Base-by-base conservation (phyloP, 1,284 basidiomycete species). In the Earliella scabrosa region DNA sequence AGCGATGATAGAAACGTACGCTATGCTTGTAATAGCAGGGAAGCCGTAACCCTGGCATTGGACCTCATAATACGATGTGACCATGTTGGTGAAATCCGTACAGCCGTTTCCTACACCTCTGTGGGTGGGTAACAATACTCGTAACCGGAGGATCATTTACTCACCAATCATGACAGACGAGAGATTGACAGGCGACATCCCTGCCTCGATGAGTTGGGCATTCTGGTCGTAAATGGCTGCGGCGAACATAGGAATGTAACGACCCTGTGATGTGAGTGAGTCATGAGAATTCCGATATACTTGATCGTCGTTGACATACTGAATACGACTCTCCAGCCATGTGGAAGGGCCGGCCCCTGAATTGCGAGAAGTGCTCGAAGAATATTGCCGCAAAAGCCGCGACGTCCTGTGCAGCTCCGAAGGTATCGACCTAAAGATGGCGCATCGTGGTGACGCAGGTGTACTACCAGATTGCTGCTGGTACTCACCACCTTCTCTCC, bases 181-280 rank as follows among this genome's bases (percentile, higher is more conserved):
- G 7, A 96, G 76, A 68, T 95, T 95, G 65, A 96, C 83, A 0
- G 90, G 87, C 5, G 82, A 81, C 62, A 86, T 69, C 1, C 87
- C 89, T 0, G 77, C 80, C n/a, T 80, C 74, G 8, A 78, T 70
- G 11, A 90, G 75, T 29, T 71, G 68, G 7, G 79, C 73, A 69
- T 96, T 95, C 60, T 90, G 86, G 71, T 95, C 93, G 40, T 88
- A 86, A 0, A 96, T 83, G 16, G 85, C 83, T 1, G 88, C 77
- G 0, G 93, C 93, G 62, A 93, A 95, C 3, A 93, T 75, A 4
- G 93, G 93, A 4, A 95, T 77, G 71, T 93, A 94, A 27, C 91
- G 84, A 2, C 93, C 93, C 85, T n/a, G n/a, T n/a, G n/a, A n/a
- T 88, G 13, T 31, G 7, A 31, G 29, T 7, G 13, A 13, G 7